Evolutionary conservation across 108 stramenopile species (phyloP), one percentile per base, ranked within the genome.

Genomic region (Seminavis robusta): DNA sequence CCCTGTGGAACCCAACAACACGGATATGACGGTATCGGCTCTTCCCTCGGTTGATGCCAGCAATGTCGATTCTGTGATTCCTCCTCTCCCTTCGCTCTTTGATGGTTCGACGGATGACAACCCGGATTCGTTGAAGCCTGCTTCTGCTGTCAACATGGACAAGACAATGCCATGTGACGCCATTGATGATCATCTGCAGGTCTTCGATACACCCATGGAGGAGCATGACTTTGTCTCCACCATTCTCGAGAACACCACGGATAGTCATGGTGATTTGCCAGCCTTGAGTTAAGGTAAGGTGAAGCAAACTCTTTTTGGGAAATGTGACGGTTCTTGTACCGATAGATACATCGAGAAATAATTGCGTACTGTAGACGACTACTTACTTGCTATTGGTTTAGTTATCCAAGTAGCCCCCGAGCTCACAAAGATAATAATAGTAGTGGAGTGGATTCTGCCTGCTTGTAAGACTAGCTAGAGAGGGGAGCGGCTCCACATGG

Each of bases 221-320:
- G 90, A 92, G 52, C 84, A 88, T n/a, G 90, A 85, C 24, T 92
- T 88, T 63, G 86, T 92, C 16, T 79, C 84, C 8, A 77, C 83
- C 16, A 60, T 92, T 34, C 67, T 92, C 32, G 89, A 88, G 24
- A 67, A 76, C 27, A 65, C 49, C 16, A 67, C 56, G 16, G 69
- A 69, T 8, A 79, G 80, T 51, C 32, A 51, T 34, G 55, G 37
- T 26, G 31, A 45, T 38, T 41, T 72, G 13, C 37, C 51, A 1
- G 56, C 36, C 34, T 56, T 69, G 20, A 48, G 4, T 23, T 48
- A 48, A 10, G 5, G 21, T 37, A 13, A 37, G 13, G 36, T 9
- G 36, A 13, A 37, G 36, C 36, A 9, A 37, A n/a, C n/a, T n/a
- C n/a, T n/a, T n/a, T n/a, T n/a, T n/a, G n/a, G n/a, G n/a, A n/a